Conservation (phyloP, 169 alveolate genomes). For the Plasmodium vinckei region DNA sequence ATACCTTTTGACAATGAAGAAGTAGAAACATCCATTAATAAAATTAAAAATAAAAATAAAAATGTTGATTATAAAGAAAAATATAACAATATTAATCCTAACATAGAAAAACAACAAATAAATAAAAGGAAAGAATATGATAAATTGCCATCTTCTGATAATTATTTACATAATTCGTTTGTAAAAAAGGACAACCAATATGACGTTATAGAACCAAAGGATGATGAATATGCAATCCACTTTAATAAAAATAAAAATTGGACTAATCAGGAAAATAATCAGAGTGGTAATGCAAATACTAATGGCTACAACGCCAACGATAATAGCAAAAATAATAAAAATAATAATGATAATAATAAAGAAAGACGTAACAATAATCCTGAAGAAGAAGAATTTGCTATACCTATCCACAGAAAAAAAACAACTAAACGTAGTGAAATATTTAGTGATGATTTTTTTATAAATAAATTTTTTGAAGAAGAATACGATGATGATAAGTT, state of each 20-base stretch:
- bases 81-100: too few relatives aligned
- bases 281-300: neutral
- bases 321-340: neutral
- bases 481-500: constrained; percentile 27
- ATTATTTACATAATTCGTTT: constrained; percentile 5
- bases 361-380: constrained; percentile 6
- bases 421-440: constrained; percentile 15
- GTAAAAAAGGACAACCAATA: neutral
- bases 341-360: constrained; percentile 7
- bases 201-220: too few relatives aligned
- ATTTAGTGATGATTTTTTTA: constrained; percentile 43
- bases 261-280: neutral
- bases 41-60: neutral
- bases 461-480: constrained; percentile 32
- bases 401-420: constrained; percentile 56
- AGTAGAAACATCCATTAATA: constrained; percentile 34
- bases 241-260: neutral
- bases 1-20: constrained; percentile 37
- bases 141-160: constrained; percentile 8
- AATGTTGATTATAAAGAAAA: neutral
- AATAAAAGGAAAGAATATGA: constrained; percentile 7
- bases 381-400: constrained; percentile 51
- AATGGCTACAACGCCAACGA: neutral
- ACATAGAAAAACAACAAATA: neutral
- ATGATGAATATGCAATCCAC: too few relatives aligned